These are phyloP conservation scores for Podospora pseudopauciseta DNA, from an alignment of 495 filamentous ascomycete species.

Conservation along the genomic window DNA sequence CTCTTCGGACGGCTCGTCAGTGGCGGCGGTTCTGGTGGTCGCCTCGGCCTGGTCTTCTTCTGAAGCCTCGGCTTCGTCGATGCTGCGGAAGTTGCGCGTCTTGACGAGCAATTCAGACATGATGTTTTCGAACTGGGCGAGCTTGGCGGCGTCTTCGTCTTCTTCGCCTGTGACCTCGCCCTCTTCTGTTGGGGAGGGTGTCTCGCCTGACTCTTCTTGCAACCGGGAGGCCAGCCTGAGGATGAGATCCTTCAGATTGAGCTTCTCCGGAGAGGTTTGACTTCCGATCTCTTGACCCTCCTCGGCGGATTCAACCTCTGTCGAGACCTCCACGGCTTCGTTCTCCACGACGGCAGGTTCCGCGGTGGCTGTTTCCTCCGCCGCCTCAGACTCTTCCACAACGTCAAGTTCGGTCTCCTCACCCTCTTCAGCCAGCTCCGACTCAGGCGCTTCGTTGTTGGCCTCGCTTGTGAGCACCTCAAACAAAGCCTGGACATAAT, in stretches of 20 bases:
- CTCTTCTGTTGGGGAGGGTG: neutral
- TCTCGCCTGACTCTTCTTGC: conserved; percentile 9
- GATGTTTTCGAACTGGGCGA: conserved; percentile 40
- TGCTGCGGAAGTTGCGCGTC: conserved; percentile 10
- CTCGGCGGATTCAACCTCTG: conserved; percentile 17
- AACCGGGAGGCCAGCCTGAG: conserved; percentile 24
- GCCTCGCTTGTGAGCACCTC: conserved; percentile 33
- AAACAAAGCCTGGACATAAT: conserved; percentile 41
- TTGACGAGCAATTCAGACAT: conserved; percentile 37
- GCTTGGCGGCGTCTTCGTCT: conserved; percentile 28
- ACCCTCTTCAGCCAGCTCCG: conserved; percentile 12
- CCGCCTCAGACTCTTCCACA: conserved; percentile 1
- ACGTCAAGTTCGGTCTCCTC: conserved; percentile 11
- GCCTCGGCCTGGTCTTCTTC: neutral
- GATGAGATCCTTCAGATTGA: conserved; percentile 31
- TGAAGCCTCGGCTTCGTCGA: neutral
- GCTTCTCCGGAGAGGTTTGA: conserved; percentile 6
- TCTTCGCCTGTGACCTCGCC: conserved; percentile 10
- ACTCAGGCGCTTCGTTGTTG: conserved; percentile 5
- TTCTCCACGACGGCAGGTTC: neutral
- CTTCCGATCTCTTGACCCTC: conserved; percentile 17
- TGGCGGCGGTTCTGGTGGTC: neutral
- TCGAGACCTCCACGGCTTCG: conserved; percentile 2
- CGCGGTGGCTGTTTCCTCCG: conserved; percentile 1
- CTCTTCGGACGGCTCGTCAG: neutral